Evolutionary conservation across 371 early-diverging fungal genomes (phyloP).

Genomic region (Zychaea mexicana): DNA sequence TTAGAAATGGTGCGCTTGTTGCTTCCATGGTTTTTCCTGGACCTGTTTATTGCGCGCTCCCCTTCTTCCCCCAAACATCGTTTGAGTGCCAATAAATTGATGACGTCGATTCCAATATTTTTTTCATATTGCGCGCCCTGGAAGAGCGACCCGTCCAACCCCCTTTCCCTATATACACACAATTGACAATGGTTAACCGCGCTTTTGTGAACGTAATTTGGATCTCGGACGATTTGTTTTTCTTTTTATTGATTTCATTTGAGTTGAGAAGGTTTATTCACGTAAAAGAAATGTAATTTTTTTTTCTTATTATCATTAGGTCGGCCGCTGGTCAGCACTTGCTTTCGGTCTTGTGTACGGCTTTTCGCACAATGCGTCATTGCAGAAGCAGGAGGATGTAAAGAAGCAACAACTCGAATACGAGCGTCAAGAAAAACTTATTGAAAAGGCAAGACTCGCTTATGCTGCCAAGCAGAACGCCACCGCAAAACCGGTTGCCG

Average conservation of each 20-base stretch:
- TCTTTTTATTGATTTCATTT: not conserved
- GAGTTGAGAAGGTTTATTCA: not conserved
- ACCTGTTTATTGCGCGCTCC: too few relatives aligned
- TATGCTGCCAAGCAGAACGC: conserved; percentile 61
- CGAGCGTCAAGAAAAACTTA: conserved; percentile 68
- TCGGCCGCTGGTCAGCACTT: conserved; percentile 80
- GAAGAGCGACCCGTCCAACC: not conserved
- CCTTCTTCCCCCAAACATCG: too few relatives aligned
- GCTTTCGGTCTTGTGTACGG: conserved; percentile 76
- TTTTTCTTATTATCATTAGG: conserved; percentile 33
- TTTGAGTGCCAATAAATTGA: not conserved
- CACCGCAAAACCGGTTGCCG: conserved; percentile 22
- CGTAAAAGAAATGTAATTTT: not conserved
- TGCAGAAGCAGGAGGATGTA: conserved; percentile 62
- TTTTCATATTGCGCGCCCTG: conserved; percentile 1
- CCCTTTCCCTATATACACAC: not conserved
- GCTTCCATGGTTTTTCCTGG: too few relatives aligned
- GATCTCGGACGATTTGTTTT: not conserved
- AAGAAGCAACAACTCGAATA: conserved; percentile 62
- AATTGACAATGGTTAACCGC: conserved; percentile 36
- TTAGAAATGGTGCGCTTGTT: too few relatives aligned
- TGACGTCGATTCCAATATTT: not conserved
- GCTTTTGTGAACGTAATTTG: conserved; percentile 43
- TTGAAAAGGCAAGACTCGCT: conserved; percentile 72
- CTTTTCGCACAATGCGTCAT: conserved; percentile 64